These are phyloP conservation scores for Lentinula guzmanii DNA, from an alignment of 768 basidiomycete species.

Conservation along the genomic window DNA sequence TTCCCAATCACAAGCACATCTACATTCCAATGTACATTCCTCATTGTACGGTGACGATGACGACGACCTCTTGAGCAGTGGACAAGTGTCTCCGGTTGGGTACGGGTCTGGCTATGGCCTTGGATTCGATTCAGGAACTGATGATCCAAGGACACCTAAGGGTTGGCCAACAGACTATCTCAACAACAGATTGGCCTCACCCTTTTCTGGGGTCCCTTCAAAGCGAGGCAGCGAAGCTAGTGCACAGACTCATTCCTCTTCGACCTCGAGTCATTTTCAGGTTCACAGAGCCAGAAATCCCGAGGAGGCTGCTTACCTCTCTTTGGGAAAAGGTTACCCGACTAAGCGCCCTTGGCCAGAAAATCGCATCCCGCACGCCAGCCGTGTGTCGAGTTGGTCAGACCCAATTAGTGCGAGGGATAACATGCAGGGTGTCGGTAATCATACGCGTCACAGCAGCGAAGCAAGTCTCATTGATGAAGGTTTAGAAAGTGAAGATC, in stretches of 20 bases:
- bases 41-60: constrained; percentile 34
- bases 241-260: background rate
- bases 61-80: constrained; percentile 71
- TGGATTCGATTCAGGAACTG: background rate
- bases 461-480: constrained; percentile 17
- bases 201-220: background rate
- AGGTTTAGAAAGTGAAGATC: constrained; percentile 21
- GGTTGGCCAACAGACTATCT: background rate
- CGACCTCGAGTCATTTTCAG: background rate
- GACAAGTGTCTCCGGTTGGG: constrained; percentile 71
- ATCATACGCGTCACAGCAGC: background rate
- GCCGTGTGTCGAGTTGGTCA: constrained; percentile 48
- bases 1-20: background rate
- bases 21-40: background rate
- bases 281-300: background rate
- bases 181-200: background rate
- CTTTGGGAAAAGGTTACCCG: constrained; percentile 2
- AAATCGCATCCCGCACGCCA: constrained; percentile 18
- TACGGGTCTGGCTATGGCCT: constrained; percentile 15
- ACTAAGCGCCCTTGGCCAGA: constrained; percentile 1
- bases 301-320: background rate
- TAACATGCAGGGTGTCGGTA: background rate
- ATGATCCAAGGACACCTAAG: constrained; percentile 5
- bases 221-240: background rate
- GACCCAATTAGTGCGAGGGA: constrained; percentile 41